Conservation (phyloP, 2,329 filamentous ascomycete species). For the Parafenestella ontariensis region DNA sequence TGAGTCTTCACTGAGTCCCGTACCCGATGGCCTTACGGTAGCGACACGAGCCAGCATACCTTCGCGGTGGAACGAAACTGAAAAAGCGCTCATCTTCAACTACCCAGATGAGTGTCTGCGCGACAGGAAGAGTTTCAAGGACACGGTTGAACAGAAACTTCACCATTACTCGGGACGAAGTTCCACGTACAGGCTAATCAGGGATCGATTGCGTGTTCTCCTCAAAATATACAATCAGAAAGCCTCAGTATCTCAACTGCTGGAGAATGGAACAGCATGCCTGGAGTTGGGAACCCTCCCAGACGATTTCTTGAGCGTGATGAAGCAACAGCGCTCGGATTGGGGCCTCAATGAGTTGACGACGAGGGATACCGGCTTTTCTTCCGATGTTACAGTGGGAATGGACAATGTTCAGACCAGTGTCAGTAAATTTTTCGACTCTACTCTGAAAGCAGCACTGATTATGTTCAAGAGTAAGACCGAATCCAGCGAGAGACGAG, state of each 20-base stretch:
- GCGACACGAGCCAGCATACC: background rate
- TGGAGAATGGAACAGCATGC: background rate
- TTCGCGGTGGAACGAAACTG: background rate
- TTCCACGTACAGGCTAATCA: background rate
- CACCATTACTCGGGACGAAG: background rate
- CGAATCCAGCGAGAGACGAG: background rate
- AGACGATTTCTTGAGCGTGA: background rate
- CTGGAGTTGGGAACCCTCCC: background rate
- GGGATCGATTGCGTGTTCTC: background rate
- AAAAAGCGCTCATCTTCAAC: conserved; percentile 8
- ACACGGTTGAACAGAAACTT: background rate
- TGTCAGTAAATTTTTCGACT: background rate
- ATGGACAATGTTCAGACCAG: background rate
- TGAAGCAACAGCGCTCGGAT: background rate
- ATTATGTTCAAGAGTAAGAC: background rate
- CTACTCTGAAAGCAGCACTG: background rate
- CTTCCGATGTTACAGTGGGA: too few relatives aligned
- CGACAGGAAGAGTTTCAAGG: background rate
- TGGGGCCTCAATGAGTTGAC: background rate
- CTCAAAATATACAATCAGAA: background rate
- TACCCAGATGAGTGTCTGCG: conserved; percentile 3
- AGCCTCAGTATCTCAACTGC: background rate
- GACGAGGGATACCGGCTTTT: background rate
- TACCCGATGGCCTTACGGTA: background rate
- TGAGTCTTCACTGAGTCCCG: background rate